These are phyloP conservation scores for Phytophthora palmivora DNA, from an alignment of 352 stramenopile genomes.

Conservation along the genomic window DNA sequence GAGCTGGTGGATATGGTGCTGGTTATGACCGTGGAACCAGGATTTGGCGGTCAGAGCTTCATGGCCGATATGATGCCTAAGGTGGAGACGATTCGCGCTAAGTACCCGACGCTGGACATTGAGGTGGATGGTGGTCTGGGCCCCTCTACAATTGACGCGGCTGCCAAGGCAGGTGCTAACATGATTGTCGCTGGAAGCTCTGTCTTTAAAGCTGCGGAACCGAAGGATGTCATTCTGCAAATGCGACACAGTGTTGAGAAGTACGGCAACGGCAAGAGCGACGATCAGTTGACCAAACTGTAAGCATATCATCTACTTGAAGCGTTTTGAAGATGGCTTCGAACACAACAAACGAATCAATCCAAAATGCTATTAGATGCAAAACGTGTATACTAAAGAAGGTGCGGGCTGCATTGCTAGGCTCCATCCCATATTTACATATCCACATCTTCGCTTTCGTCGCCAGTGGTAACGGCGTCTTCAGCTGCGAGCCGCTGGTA, in stretches of 20 bases:
- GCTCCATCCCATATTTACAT: slow-evolving; percentile 50
- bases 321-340: not conserved
- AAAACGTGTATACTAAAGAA: slow-evolving; percentile 40
- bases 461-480: slow-evolving; percentile 38
- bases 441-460: slow-evolving; percentile 67
- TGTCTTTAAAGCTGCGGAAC: slow-evolving; percentile 89
- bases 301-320: slow-evolving; percentile 18
- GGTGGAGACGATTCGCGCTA: slow-evolving; percentile 87
- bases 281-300: slow-evolving; percentile 65
- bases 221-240: slow-evolving; percentile 72
- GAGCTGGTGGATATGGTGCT: slow-evolving; percentile 95
- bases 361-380: slow-evolving; percentile 38
- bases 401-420: slow-evolving; percentile 11
- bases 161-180: slow-evolving; percentile 95
- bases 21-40: slow-evolving; percentile 98
- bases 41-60: slow-evolving; percentile 97
- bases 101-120: slow-evolving; percentile 96
- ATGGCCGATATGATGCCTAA: slow-evolving; percentile 97
- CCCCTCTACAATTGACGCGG: slow-evolving; percentile 93
- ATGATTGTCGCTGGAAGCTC: slow-evolving; percentile 97
- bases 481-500: slow-evolving; percentile 76
- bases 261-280: slow-evolving; percentile 77
- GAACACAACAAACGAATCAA: slow-evolving; percentile 22
- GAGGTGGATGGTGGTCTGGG: slow-evolving; percentile 97
- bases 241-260: slow-evolving; percentile 88